Evolutionary conservation across 129 eudicot species (phyloP).

Genomic region (Flaveria robusta): DNA sequence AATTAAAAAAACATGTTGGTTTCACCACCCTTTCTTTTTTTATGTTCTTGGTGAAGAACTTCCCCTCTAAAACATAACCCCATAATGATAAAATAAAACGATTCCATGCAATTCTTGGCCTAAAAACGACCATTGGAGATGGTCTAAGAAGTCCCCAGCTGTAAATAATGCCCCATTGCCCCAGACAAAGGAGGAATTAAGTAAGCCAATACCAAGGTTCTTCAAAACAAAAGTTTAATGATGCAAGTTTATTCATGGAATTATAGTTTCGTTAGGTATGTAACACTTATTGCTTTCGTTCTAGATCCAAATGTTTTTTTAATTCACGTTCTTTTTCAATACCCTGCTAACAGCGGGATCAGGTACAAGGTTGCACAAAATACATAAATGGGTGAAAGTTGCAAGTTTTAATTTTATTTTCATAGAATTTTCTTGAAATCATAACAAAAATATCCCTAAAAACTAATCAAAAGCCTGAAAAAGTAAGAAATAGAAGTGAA

Average conservation of each 20-base stretch:
- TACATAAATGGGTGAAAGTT: neutral
- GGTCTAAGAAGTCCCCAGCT: slow-evolving; percentile 85
- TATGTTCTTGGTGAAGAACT: too few species aligned
- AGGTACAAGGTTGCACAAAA: slow-evolving; percentile 12
- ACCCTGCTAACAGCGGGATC: too few species aligned
- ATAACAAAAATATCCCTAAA: slow-evolving; percentile 39
- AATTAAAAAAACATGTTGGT: too few species aligned
- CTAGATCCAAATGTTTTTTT: neutral
- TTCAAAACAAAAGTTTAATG: slow-evolving; percentile 76
- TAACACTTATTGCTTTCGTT: neutral
- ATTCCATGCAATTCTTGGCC: too few species aligned
- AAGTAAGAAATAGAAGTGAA: slow-evolving; percentile 28
- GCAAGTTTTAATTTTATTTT: slow-evolving; percentile 22
- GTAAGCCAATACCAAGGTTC: slow-evolving; percentile 75
- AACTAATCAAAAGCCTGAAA: slow-evolving; percentile 33
- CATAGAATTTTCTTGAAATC: slow-evolving; percentile 13
- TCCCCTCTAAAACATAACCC: too few species aligned
- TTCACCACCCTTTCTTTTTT: too few species aligned
- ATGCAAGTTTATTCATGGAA: slow-evolving; percentile 35
- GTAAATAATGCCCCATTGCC: slow-evolving; percentile 50
- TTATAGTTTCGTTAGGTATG: slow-evolving; percentile 23
- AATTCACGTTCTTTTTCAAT: too few species aligned
- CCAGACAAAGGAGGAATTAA: slow-evolving; percentile 76
- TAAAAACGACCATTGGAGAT: too few species aligned
- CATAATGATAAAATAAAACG: too few species aligned